Conservation (phyloP, 2,329 filamentous ascomycete genomes). For the Ceratocystis huliohia region DNA sequence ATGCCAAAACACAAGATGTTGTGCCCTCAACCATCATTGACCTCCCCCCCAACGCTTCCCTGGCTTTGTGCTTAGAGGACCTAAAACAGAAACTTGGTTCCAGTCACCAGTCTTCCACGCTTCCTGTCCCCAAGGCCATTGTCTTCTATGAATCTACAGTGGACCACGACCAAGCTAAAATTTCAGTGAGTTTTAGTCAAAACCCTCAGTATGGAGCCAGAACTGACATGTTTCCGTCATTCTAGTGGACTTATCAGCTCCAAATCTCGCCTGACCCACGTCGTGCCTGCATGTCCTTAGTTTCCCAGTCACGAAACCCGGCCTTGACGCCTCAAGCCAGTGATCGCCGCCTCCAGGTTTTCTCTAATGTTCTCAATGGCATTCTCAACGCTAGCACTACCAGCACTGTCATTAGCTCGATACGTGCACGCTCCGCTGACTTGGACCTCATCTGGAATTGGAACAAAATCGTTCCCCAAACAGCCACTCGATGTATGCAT, state of each 20-base stretch:
- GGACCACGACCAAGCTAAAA: conserved; percentile 14
- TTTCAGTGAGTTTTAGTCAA: conserved; percentile 10
- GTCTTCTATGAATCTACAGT: conserved; percentile 16
- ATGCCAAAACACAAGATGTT: background rate
- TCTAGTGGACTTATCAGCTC: conserved; percentile 24
- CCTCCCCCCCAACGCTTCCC: conserved; percentile 10
- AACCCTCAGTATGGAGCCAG: background rate
- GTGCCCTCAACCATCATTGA: conserved; percentile 19
- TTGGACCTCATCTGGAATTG: conserved; percentile 36
- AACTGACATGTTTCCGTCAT: background rate
- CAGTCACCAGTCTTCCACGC: background rate
- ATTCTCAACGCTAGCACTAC: conserved; percentile 19
- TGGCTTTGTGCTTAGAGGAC: conserved; percentile 1
- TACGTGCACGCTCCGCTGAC: conserved; percentile 26
- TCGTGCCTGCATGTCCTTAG: conserved; percentile 21
- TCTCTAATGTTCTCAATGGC: conserved; percentile 22
- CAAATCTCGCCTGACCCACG: conserved; percentile 1
- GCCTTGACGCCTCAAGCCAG: conserved; percentile 22
- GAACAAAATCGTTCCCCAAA: conserved; percentile 33
- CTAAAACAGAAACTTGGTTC: background rate
- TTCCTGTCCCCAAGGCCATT: conserved; percentile 1
- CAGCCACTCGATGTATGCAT: conserved; percentile 35
- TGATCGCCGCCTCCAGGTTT: conserved; percentile 22
- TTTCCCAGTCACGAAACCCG: conserved; percentile 22
- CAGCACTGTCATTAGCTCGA: conserved; percentile 5